Evolutionary conservation across 345 rosid species (phyloP).

Genomic region (Physaria fendleri): DNA sequence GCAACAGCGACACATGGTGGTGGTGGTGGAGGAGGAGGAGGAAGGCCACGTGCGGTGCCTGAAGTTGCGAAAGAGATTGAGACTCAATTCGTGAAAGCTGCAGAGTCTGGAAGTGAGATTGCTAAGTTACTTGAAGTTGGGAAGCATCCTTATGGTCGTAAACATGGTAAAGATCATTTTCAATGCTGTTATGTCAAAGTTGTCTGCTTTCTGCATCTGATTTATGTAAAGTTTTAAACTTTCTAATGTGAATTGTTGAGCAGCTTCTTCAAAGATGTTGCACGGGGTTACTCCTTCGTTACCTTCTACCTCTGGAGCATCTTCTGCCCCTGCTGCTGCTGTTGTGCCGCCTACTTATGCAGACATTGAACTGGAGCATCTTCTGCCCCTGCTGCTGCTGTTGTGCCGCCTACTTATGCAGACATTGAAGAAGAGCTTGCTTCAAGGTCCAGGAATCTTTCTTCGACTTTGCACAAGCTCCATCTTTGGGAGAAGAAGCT

Average conservation of each 20-base stretch:
- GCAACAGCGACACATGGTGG: constrained; percentile 8
- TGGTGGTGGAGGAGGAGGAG: too few relatives aligned
- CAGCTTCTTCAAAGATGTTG: constrained; percentile 49
- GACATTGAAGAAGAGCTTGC: constrained; percentile 64
- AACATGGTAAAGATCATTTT: constrained; percentile 62
- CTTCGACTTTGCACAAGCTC: constrained; percentile 80
- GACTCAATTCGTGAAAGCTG: constrained; percentile 64
- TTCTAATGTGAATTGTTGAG: too few relatives aligned
- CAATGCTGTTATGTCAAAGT: too few relatives aligned
- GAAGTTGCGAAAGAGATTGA: constrained; percentile 64
- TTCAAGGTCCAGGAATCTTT: constrained; percentile 59
- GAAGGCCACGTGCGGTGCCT: constrained; percentile 32
- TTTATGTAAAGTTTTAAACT: too few relatives aligned
- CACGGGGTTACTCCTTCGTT: constrained; percentile 47
- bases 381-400: too few relatives aligned
- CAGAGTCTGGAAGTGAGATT: constrained; percentile 68
- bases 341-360: constrained; percentile 36
- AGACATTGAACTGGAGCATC: constrained; percentile 60
- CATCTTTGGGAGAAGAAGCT: constrained; percentile 94
- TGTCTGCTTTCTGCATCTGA: too few relatives aligned
- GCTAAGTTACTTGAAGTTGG: constrained; percentile 84
- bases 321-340: constrained; percentile 26
- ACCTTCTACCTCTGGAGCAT: constrained; percentile 45
- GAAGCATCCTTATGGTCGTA: constrained; percentile 57
- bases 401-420: constrained; percentile 36